Conservation (phyloP, 352 stramenopile genomes). For the Globisporangium megalacanthum region DNA sequence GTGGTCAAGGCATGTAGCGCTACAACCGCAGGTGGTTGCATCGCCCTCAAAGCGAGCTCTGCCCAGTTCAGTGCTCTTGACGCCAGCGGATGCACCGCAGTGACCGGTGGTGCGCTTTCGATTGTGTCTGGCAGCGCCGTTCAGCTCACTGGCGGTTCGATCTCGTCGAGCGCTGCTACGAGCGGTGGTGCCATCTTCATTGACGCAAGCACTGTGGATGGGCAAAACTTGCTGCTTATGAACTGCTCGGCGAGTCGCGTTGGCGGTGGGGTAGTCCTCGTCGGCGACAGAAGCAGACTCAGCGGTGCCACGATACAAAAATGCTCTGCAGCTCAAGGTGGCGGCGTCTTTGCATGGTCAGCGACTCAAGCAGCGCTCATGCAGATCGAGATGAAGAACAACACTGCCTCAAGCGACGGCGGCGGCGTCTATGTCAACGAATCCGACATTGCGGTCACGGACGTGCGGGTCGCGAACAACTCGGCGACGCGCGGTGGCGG, state of each 20-base stretch:
- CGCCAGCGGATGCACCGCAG: conserved; percentile 15
- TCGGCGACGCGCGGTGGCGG: conserved; percentile 21
- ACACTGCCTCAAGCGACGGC: conserved; percentile 15
- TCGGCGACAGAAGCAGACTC: conserved; percentile 19
- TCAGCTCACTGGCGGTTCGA: conserved; percentile 1
- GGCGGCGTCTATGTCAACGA: conserved; percentile 18
- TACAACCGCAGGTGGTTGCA: conserved; percentile 20
- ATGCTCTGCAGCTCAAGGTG: conserved; percentile 21
- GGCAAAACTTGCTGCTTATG: conserved; percentile 3
- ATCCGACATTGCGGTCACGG: conserved; percentile 7
- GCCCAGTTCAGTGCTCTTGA: not conserved
- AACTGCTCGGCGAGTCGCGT: conserved; percentile 11
- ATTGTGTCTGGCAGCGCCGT: conserved; percentile 14
- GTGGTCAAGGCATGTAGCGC: conserved; percentile 12
- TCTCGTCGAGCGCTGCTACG: conserved; percentile 13
- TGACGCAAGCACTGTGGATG: conserved; percentile 19
- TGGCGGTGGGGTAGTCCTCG: conserved; percentile 27
- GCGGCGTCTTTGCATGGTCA: conserved; percentile 14
- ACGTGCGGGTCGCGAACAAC: conserved; percentile 17
- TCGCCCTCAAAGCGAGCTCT: conserved; percentile 19
- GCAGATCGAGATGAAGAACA: conserved; percentile 14
- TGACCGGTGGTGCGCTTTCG: conserved; percentile 23
- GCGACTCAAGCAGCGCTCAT: conserved; percentile 1
- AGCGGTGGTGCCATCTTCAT: conserved; percentile 29
- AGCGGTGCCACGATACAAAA: conserved; percentile 18